phyloP scores from a whole-genome alignment of 768 basidiomycete genomes.

The Mycena vulgaris region DNA sequence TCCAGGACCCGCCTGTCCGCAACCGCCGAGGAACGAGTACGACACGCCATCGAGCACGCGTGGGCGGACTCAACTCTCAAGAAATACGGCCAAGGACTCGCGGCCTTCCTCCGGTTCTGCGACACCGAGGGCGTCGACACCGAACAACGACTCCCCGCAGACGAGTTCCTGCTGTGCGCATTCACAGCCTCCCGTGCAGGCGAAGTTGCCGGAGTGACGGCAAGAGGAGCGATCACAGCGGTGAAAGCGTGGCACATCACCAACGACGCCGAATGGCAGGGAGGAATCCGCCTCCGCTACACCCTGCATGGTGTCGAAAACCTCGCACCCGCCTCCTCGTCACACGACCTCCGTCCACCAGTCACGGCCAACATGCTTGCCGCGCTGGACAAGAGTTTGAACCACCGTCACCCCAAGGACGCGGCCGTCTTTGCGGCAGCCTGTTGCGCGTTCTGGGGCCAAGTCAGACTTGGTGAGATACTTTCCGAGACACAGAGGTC shows the following conservation, averaged over 20 bases:
- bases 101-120: conserved; percentile 27
- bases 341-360: neutral
- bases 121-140: neutral
- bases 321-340: conserved; percentile 24
- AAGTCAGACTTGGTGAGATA: conserved; percentile 35
- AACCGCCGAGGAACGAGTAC: neutral
- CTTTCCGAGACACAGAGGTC: conserved; percentile 13
- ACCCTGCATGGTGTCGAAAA: conserved; percentile 16
- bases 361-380: conserved; percentile 9
- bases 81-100: neutral
- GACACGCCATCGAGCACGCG: conserved; percentile 7
- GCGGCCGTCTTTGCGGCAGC: conserved; percentile 30
- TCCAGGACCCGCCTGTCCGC: neutral
- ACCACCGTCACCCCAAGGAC: conserved; percentile 22
- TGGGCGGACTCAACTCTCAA: conserved; percentile 29
- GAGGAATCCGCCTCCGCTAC: conserved; percentile 18
- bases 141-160: neutral
- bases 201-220: neutral
- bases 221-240: conserved; percentile 8
- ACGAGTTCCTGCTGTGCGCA: conserved; percentile 26
- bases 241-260: conserved; percentile 39
- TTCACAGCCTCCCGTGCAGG: conserved; percentile 24
- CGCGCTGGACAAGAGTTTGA: conserved; percentile 5
- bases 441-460: conserved; percentile 33
- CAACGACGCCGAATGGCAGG: conserved; percentile 20